These are phyloP conservation scores for Verticillium klebahnii DNA, from an alignment of 2,329 filamentous ascomycete species.

Conservation along the genomic window DNA sequence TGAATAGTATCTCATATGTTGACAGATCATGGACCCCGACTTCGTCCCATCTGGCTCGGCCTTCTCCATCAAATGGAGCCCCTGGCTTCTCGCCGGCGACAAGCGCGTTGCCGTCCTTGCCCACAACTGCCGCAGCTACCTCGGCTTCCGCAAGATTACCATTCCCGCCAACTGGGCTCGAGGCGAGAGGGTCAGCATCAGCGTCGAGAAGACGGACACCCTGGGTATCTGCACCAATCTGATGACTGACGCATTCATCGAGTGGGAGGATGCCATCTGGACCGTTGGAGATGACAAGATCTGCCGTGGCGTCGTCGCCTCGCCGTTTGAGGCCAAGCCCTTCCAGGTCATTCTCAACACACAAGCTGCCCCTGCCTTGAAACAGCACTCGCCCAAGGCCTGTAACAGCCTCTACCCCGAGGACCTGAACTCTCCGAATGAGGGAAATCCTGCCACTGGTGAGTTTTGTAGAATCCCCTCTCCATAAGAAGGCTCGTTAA, in stretches of 20 bases:
- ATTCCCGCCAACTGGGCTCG: slow-evolving; percentile 29
- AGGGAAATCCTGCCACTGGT: slow-evolving; percentile 44
- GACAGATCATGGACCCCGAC: slow-evolving; percentile 35
- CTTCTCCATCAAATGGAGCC: slow-evolving; percentile 50
- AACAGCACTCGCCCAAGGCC: slow-evolving; percentile 33
- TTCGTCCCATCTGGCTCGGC: slow-evolving; percentile 42
- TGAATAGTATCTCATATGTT: neutral
- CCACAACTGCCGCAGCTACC: slow-evolving; percentile 45
- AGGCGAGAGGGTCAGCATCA: slow-evolving; percentile 29
- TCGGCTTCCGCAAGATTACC: slow-evolving; percentile 49
- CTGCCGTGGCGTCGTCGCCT: slow-evolving; percentile 50
- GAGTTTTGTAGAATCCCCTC: slow-evolving; percentile 12
- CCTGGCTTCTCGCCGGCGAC: slow-evolving; percentile 37
- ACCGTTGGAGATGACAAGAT: slow-evolving; percentile 27
- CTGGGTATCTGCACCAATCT: slow-evolving; percentile 46
- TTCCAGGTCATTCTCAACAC: slow-evolving; percentile 44
- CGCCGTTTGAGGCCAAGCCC: slow-evolving; percentile 42
- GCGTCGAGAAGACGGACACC: slow-evolving; percentile 35
- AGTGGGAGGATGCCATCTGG: slow-evolving; percentile 50
- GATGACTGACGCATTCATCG: slow-evolving; percentile 47
- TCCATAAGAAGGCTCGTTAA: slow-evolving; percentile 4
- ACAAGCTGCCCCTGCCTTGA: slow-evolving; percentile 28
- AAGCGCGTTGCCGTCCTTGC: slow-evolving; percentile 40
- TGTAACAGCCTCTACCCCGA: slow-evolving; percentile 42
- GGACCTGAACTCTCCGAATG: slow-evolving; percentile 19